Evolutionary conservation across 148 eudicot species (phyloP).

Genomic region (Limonium bicolor): DNA sequence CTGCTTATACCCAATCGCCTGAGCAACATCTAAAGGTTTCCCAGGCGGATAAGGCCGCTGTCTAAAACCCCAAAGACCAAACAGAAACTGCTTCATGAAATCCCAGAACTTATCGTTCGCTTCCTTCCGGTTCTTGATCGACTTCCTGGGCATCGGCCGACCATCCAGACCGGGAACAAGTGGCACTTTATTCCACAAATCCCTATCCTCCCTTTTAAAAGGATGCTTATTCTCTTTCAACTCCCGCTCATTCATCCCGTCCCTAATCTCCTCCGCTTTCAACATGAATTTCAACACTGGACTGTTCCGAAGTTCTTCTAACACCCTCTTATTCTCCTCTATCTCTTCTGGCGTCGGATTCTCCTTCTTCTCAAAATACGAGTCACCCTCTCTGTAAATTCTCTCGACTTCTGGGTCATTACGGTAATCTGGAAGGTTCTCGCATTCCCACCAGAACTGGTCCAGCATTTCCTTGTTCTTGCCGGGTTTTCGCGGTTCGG

Average conservation of each 20-base stretch:
- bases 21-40: slow-evolving; percentile 74
- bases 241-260: slow-evolving; percentile 49
- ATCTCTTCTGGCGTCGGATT: slow-evolving; percentile 46
- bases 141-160: slow-evolving; percentile 75
- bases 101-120: slow-evolving; percentile 89
- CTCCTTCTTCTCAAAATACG: slow-evolving; percentile 34
- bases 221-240: slow-evolving; percentile 40
- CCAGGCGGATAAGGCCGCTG: slow-evolving; percentile 85
- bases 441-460: slow-evolving; percentile 74
- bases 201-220: slow-evolving; percentile 36
- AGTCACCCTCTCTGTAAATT: slow-evolving; percentile 45
- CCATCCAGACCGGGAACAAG: slow-evolving; percentile 76
- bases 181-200: slow-evolving; percentile 50
- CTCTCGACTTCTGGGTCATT: slow-evolving; percentile 59
- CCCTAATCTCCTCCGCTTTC: slow-evolving; percentile 51
- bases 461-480: slow-evolving; percentile 52
- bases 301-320: slow-evolving; percentile 40
- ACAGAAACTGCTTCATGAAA: slow-evolving; percentile 70
- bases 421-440: slow-evolving; percentile 50
- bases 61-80: slow-evolving; percentile 80
- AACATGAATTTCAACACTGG: slow-evolving; percentile 53
- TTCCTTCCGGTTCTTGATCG: slow-evolving; percentile 28
- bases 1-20: slow-evolving; percentile 80
- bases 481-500: slow-evolving; percentile 24
- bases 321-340: slow-evolving; percentile 57